Evolutionary conservation across 805 yeast species (phyloP).

Genomic region (Metschnikowia lochheadii): DNA sequence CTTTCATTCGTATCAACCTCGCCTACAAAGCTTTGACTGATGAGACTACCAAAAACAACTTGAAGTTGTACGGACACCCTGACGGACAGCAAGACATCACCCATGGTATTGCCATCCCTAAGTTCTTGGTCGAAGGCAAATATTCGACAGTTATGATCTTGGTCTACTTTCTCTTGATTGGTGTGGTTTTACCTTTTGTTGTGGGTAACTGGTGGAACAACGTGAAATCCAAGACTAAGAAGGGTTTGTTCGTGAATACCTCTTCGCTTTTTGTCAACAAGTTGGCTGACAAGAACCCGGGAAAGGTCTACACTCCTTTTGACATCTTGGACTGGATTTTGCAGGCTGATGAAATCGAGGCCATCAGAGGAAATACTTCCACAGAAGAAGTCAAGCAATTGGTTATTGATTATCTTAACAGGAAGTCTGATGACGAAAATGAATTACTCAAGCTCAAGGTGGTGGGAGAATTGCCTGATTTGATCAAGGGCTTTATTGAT

Average conservation of each 20-base stretch:
- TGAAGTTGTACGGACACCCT: constrained; percentile 88
- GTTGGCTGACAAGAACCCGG: constrained; percentile 70
- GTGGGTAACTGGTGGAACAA: constrained; percentile 91
- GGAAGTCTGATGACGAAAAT: constrained; percentile 34
- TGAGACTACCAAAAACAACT: constrained; percentile 77
- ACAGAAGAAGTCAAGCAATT: constrained; percentile 47
- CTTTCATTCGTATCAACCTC: constrained; percentile 75
- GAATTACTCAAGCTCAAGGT: constrained; percentile 47
- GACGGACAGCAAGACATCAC: constrained; percentile 91
- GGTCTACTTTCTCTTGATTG: constrained; percentile 66
- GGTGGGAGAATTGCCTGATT: constrained; percentile 58
- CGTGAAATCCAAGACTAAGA: constrained; percentile 73
- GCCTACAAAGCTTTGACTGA: constrained; percentile 96
- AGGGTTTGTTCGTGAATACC: constrained; percentile 79
- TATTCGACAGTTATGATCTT: constrained; percentile 62
- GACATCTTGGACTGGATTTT: constrained; percentile 58
- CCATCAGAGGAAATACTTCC: constrained; percentile 38
- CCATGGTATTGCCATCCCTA: constrained; percentile 95
- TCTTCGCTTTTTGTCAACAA: constrained; percentile 72
- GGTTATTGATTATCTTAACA: constrained; percentile 54
- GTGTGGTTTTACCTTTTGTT: constrained; percentile 69
- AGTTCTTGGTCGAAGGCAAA: constrained; percentile 80
- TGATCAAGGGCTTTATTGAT: constrained; percentile 71
- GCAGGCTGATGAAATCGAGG: constrained; percentile 59
- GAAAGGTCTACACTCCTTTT: constrained; percentile 55